Evolutionary conservation across 1,284 basidiomycete genomes (phyloP), one percentile per base, ranked within the genome.

Genomic region (Gymnopus androsaceus): DNA sequence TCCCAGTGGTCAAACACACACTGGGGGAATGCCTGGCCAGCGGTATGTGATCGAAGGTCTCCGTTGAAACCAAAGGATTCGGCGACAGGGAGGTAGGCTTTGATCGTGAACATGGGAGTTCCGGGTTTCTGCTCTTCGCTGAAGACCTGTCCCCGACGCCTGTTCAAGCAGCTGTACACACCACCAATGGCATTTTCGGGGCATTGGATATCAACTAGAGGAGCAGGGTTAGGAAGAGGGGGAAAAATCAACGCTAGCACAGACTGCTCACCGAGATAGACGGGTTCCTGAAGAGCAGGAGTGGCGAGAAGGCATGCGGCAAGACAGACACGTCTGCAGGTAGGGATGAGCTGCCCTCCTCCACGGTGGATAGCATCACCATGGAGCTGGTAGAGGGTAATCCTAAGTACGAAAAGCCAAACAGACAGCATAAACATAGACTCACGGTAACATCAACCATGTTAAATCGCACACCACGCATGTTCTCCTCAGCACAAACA

Each of bases 61-160:
- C 90, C 94, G 77, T 96, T 98, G 90, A 99, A 99, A 66, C 96
- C 96, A 81, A 99, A 98, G n/a, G 96, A 98, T 79, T 98, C 96
- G 75, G 83, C 80, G 76, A 98, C 95, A 70, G 96, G 96, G 53
- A 98, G 82, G 83, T 95, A 97, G 30, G 95, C 95, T 87, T 98
- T 99, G 78, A 99, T 92, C 57, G 94, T 99, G 86, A 96, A 98
- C 95, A 99, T 98, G 60, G 96, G 97, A 25, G 96, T 99, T 80
- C 97, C 94, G n/a, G n/a, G n/a, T n/a, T n/a, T n/a, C n/a, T n/a
- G n/a, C n/a, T n/a, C n/a, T n/a, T n/a, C n/a, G n/a, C n/a, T n/a
- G n/a, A n/a, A n/a, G n/a, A n/a, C n/a, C n/a, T n/a, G n/a, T n/a
- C n/a, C n/a, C n/a, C n/a, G n/a, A n/a, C n/a, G n/a, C n/a, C n/a